phyloP scores from a whole-genome alignment of 1,139 yeast species.

The Arxiozyma slooffiae region DNA sequence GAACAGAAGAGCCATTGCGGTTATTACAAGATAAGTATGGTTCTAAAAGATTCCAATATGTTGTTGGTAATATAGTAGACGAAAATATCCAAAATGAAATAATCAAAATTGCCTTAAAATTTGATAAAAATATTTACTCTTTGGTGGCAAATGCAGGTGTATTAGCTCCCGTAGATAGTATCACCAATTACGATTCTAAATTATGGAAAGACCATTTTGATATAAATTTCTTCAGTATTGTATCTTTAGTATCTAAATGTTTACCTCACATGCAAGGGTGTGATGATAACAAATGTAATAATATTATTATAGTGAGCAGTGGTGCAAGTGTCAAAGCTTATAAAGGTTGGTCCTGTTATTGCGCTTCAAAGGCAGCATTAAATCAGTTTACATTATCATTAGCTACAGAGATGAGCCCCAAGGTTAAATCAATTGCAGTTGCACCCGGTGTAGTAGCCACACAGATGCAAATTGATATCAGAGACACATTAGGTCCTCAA shows the following conservation, averaged over 20 bases:
- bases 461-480: slow-evolving; percentile 68
- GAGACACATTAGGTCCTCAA: slow-evolving; percentile 43
- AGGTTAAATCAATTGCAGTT: slow-evolving; percentile 50
- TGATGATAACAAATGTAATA: slow-evolving; percentile 25
- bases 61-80: slow-evolving; percentile 62
- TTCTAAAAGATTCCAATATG: slow-evolving; percentile 40
- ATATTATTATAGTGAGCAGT: slow-evolving; percentile 66
- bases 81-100: slow-evolving; percentile 35
- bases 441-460: slow-evolving; percentile 96
- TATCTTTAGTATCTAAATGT: slow-evolving; percentile 47
- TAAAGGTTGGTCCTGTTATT: slow-evolving; percentile 81
- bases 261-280: slow-evolving; percentile 47
- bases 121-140: slow-evolving; percentile 50
- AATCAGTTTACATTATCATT: slow-evolving; percentile 62
- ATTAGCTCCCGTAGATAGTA: slow-evolving; percentile 58
- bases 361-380: slow-evolving; percentile 81
- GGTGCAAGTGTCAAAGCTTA: slow-evolving; percentile 46
- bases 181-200: slow-evolving; percentile 35
- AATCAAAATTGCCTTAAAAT: slow-evolving; percentile 39
- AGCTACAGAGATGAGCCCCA: slow-evolving; percentile 52
- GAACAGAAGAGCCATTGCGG: slow-evolving; percentile 44
- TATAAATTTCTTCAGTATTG: slow-evolving; percentile 69
- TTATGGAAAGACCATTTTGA: slow-evolving; percentile 63
- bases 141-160: slow-evolving; percentile 51
- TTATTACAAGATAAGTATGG: slow-evolving; percentile 40